phyloP scores from a whole-genome alignment of 2,329 filamentous ascomycete genomes.

The Reticulascus tulasneorum region DNA sequence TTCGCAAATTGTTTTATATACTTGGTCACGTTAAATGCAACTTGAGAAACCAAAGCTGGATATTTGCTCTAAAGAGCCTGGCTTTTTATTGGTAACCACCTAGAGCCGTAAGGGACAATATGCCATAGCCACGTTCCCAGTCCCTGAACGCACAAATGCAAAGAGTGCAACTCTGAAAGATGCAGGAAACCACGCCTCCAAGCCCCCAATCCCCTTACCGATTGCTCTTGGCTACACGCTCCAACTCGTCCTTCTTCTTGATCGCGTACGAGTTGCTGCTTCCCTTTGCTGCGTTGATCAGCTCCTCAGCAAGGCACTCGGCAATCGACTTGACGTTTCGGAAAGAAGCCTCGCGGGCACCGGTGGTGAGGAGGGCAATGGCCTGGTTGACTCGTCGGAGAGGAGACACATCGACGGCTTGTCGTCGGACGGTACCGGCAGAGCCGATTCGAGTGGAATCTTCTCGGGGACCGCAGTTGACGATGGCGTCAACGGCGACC shows the following conservation, averaged over 20 bases:
- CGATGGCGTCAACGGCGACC: conserved; percentile 97
- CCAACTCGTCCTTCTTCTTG: conserved; percentile 99
- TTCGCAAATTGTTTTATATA: too few species aligned
- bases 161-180: conserved; percentile 13
- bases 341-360: conserved; percentile 98
- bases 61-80: conserved; percentile 36
- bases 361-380: conserved; percentile 97
- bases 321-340: conserved; percentile 99
- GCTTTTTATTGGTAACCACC: conserved; percentile 35
- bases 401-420: conserved; percentile 99
- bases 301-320: conserved; percentile 98
- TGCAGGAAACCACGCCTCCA: conserved; percentile 2
- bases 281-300: conserved; percentile 99
- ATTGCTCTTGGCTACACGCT: conserved; percentile 99
- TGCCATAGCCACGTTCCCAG: conserved; percentile 39
- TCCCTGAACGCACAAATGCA: conserved; percentile 44
- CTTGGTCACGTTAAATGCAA: too few species aligned
- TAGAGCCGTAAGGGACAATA: conserved; percentile 18
- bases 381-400: conserved; percentile 99
- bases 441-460: conserved; percentile 99
- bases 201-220: conserved; percentile 69
- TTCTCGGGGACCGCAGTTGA: conserved; percentile 99
- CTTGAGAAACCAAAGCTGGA: too few species aligned
- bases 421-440: conserved; percentile 98
- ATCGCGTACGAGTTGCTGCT: conserved; percentile 99